These are phyloP conservation scores for Cicer pinnatifidum DNA, from an alignment of 306 rosid genomes.

Conservation along the genomic window DNA sequence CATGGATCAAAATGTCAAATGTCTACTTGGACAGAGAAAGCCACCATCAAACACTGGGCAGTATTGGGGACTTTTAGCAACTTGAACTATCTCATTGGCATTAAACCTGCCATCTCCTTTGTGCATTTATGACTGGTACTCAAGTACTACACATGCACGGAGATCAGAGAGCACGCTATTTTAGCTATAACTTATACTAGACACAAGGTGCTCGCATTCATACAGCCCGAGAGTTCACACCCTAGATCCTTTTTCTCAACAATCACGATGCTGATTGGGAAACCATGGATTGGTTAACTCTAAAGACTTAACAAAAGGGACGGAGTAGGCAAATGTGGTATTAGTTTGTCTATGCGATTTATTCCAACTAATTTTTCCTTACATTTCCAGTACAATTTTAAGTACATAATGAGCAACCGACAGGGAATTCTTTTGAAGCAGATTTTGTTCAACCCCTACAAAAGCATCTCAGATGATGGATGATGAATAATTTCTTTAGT, in stretches of 20 bases:
- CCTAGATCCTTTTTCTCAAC: neutral
- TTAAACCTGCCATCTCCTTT: slow-evolving; percentile 7
- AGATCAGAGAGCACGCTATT: slow-evolving; percentile 7
- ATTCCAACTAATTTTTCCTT: slow-evolving; percentile 28
- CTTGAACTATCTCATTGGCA: slow-evolving; percentile 10
- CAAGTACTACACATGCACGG: slow-evolving; percentile 5
- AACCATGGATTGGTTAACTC: slow-evolving; percentile 15
- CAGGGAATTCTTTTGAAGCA: neutral
- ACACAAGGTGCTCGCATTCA: neutral
- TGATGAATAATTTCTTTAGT: slow-evolving; percentile 8
- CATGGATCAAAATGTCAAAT: slow-evolving; percentile 14
- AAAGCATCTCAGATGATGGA: neutral
- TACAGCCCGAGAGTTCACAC: neutral
- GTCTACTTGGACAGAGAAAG: slow-evolving; percentile 15
- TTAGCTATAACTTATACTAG: neutral
- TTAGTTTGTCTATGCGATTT: slow-evolving; percentile 24
- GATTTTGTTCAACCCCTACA: neutral
- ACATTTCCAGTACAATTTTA: neutral
- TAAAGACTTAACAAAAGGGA: neutral
- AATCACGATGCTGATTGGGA: slow-evolving; percentile 5
- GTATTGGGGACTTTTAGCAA: neutral
- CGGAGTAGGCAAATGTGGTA: slow-evolving; percentile 15
- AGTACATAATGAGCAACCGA: slow-evolving; percentile 6
- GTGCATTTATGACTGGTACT: slow-evolving; percentile 1
- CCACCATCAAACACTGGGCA: slow-evolving; percentile 20